Evolutionary conservation across 2,329 filamentous ascomycete species (phyloP).

Genomic region (Cladosporium sp.): DNA sequence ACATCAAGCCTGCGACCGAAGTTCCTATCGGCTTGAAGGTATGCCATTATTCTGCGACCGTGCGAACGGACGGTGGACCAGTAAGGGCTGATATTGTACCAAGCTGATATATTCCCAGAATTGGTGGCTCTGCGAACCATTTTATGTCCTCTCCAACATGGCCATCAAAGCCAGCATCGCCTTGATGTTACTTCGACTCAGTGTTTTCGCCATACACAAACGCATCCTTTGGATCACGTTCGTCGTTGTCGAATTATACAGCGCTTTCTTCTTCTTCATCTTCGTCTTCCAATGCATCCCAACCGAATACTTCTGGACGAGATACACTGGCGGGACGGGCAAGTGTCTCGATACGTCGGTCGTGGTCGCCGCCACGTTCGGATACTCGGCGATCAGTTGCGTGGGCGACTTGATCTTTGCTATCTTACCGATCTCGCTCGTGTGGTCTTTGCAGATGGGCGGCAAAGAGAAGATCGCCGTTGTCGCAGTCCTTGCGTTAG

Average conservation of each 20-base stretch:
- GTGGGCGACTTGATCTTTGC: conserved; percentile 24
- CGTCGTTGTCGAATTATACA: conserved; percentile 21
- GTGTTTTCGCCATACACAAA: conserved; percentile 18
- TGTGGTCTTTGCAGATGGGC: conserved; percentile 33
- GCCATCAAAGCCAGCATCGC: conserved; percentile 26
- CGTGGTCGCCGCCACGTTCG: conserved; percentile 19
- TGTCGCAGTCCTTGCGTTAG: conserved; percentile 34
- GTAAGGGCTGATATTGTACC: neutral
- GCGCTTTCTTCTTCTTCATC: conserved; percentile 24
- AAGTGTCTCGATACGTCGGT: conserved; percentile 18
- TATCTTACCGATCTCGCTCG: conserved; percentile 33
- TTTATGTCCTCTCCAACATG: conserved; percentile 26
- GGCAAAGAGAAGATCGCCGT: conserved; percentile 33
- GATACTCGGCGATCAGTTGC: conserved; percentile 23
- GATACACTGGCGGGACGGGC: conserved; percentile 20
- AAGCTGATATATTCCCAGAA: neutral
- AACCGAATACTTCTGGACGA: conserved; percentile 23
- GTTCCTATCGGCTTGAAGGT: conserved; percentile 20
- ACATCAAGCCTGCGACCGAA: conserved; percentile 19
- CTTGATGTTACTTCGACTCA: conserved; percentile 23
- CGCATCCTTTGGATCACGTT: conserved; percentile 19
- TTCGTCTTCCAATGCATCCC: conserved; percentile 25
- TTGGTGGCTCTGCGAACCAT: conserved; percentile 41
- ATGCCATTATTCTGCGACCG: neutral
- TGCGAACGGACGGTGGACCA: neutral